Evolutionary conservation across 495 filamentous ascomycete species (phyloP).

Genomic region (Neurospora sp.): DNA sequence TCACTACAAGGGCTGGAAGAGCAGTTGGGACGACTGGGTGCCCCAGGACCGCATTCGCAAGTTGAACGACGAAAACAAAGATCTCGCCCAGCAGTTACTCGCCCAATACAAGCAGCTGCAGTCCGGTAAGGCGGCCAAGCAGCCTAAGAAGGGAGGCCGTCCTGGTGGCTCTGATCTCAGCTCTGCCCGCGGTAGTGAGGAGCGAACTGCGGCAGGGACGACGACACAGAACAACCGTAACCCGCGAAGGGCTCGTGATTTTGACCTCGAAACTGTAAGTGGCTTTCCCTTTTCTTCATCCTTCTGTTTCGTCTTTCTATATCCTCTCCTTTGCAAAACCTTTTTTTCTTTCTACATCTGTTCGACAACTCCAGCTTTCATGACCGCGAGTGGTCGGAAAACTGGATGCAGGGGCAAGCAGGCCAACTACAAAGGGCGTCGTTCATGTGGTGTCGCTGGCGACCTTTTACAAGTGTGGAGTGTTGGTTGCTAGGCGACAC

Average conservation of each 20-base stretch:
- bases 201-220: constrained; percentile 55
- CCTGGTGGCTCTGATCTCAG: constrained; percentile 61
- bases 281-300: constrained; percentile 11
- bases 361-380: background rate
- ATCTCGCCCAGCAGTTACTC: constrained; percentile 61
- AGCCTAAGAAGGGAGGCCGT: constrained; percentile 47
- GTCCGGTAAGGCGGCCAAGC: constrained; percentile 34
- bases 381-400: background rate
- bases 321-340: background rate
- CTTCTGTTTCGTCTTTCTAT: background rate
- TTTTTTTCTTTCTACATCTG: background rate
- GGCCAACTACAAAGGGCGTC: background rate
- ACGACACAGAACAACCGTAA: constrained; percentile 49
- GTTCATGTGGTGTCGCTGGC: background rate
- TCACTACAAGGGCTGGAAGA: constrained; percentile 99
- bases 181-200: constrained; percentile 79
- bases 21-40: constrained; percentile 99
- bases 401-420: background rate
- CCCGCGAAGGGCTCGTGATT: constrained; percentile 61
- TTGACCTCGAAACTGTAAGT: constrained; percentile 79
- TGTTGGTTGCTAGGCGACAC: background rate
- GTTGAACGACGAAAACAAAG: constrained; percentile 86
- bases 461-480: background rate
- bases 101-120: constrained; percentile 41
- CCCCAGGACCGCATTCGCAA: constrained; percentile 89